A percentile compares a stretch with the other conserved stretches of the same genome.
Conservation (phyloP, 768 basidiomycete species). For the Auricularia cornea region DNA sequence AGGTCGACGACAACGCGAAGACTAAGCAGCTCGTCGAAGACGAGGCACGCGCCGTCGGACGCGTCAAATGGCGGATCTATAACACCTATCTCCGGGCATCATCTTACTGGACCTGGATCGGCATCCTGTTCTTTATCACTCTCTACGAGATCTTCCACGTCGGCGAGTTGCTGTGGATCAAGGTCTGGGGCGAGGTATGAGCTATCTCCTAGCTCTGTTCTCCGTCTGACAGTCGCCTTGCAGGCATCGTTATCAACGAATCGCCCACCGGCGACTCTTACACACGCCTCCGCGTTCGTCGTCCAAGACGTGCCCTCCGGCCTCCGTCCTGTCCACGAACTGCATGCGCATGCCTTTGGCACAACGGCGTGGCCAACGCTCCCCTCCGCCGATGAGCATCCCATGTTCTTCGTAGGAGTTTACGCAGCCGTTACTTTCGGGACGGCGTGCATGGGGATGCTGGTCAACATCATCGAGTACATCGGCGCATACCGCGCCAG, state of each 20-base stretch:
- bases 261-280: background rate
- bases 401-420: constrained; percentile 16
- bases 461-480: constrained; percentile 13
- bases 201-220: background rate
- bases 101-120: constrained; percentile 13
- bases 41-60: constrained; percentile 1
- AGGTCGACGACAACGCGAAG: constrained; percentile 8
- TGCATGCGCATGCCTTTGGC: background rate
- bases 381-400: constrained; percentile 16
- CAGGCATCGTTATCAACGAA: background rate
- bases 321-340: background rate
- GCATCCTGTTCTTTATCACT: background rate
- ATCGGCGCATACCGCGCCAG: constrained; percentile 46
- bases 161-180: constrained; percentile 19
- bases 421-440: constrained; percentile 14
- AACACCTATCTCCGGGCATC: constrained; percentile 27
- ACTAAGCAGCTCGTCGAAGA: too few species aligned
- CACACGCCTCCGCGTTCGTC: background rate
- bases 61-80: constrained; percentile 26
- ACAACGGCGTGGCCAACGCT: background rate
- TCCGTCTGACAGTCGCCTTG: background rate
- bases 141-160: background rate
- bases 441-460: constrained; percentile 12
- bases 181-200: constrained; percentile 27
- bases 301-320: background rate